Evolutionary conservation across 352 stramenopile genomes (phyloP).

Genomic region (Phytophthora kernoviae): DNA sequence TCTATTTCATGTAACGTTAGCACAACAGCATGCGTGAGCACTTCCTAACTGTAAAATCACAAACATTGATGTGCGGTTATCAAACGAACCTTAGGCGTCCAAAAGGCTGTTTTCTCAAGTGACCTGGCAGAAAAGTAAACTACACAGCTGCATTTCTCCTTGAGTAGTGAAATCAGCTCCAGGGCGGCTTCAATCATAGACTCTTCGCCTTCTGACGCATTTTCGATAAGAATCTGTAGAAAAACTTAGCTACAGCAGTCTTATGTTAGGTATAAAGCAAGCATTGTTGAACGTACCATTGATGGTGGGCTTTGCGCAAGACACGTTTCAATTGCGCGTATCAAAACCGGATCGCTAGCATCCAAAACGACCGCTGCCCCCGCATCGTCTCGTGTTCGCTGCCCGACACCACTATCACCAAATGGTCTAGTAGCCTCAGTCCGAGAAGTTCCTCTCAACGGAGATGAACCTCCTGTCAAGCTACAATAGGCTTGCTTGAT

Average conservation of each 20-base stretch:
- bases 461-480: neutral
- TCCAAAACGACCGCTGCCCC: conserved; percentile 39
- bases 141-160: conserved; percentile 42
- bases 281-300: conserved; percentile 18
- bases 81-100: conserved; percentile 52
- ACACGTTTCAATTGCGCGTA: conserved; percentile 48
- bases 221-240: conserved; percentile 54
- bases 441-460: conserved; percentile 10
- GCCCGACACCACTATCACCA: conserved; percentile 3
- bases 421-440: conserved; percentile 1
- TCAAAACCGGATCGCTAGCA: conserved; percentile 44
- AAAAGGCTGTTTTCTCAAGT: conserved; percentile 34
- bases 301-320: conserved; percentile 34
- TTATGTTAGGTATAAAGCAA: neutral
- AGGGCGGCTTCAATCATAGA: conserved; percentile 36
- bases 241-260: conserved; percentile 1
- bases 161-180: conserved; percentile 43
- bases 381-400: conserved; percentile 20
- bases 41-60: no score
- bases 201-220: conserved; percentile 51
- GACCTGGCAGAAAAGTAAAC: conserved; percentile 51
- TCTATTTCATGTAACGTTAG: conserved; percentile 24
- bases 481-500: conserved; percentile 37
- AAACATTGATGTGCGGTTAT: neutral
- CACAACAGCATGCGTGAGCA: neutral